Evolutionary conservation across 108 stramenopile genomes (phyloP), one percentile per base, ranked within the genome.

Genomic region (Pseudonitzschia pungens): DNA sequence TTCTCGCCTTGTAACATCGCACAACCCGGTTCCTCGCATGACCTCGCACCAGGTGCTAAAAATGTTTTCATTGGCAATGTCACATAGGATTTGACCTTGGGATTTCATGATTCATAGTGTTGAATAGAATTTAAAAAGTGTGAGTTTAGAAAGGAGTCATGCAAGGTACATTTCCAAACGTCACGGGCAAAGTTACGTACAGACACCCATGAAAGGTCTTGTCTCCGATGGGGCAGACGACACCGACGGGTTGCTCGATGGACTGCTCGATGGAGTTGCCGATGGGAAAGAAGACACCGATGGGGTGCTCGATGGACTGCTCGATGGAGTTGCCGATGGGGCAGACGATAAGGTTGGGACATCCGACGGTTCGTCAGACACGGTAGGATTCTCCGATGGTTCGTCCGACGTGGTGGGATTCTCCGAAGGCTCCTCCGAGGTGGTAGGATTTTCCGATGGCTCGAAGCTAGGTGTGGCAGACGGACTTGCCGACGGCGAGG

Each of bases 361-460:
- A 18, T 40, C 32, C 14, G 32, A 33, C 2, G 60, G 60, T 21
- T 62, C 60, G 20, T 36, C 60, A 18, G 27, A 29, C 11, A 14
- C 9, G 9, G 60, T 62, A 16, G 60, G 60, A 14, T 12, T 29
- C 20, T 62, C 60, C n/a, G 60, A 62, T 20, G 60, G 60, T 62
- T 62, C 60, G 15, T 62, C 60, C 7, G 33, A 40, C 15, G 15
- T 2, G 15, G 60, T 62, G 2, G 60, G 60, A 62, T 33, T 62
- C 0, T 62, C 36, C 3, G 60, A 62, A 18, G 60, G 60, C 40
- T 62, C 60, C 31, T 62, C 60, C 4, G 33, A 40, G 2, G 32
- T 3, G 4, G 60, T 62, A n/a, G 60, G 60, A 33, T 33, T 62
- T 18, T 62, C 36, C 28, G 60, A 62, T 40, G 60, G 60, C 40